Conservation (phyloP, 78 protist species). For the Planoprotostelium fungivorum region DNA sequence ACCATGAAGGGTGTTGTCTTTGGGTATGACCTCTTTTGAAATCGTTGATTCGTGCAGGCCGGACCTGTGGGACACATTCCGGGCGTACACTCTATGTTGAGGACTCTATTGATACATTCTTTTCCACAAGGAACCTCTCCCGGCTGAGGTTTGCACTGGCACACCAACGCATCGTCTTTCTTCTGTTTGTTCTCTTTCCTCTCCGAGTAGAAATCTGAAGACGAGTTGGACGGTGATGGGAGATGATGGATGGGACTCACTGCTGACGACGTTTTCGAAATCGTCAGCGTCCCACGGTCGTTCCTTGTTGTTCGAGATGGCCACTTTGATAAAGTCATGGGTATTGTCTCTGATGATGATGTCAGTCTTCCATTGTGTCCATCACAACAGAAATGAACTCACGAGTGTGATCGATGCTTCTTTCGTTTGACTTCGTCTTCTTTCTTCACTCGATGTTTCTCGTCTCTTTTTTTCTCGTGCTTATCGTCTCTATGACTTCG, state of each 20-base stretch:
- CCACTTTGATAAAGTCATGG: neutral
- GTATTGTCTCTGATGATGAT: neutral
- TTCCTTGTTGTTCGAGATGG: slow-evolving; percentile 1
- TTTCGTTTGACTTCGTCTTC: slow-evolving; percentile 4
- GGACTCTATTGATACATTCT: slow-evolving; percentile 46
- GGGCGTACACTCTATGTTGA: slow-evolving; percentile 36
- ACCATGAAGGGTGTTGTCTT: slow-evolving; percentile 27
- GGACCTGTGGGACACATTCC: slow-evolving; percentile 25
- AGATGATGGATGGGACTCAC: neutral
- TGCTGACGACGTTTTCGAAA: neutral
- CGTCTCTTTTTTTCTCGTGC: slow-evolving; percentile 10
- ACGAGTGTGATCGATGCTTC: neutral
- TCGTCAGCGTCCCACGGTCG: neutral
- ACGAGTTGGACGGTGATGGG: neutral
- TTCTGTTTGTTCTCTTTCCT: slow-evolving; percentile 22
- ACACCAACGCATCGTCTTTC: slow-evolving; percentile 20
- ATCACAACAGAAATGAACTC: neutral
- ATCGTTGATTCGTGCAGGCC: slow-evolving; percentile 45
- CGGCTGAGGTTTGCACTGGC: slow-evolving; percentile 9
- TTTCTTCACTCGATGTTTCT: neutral
- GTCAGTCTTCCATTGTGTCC: neutral
- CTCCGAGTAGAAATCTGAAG: slow-evolving; percentile 31
- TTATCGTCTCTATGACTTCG: neutral
- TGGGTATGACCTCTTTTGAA: slow-evolving; percentile 39
- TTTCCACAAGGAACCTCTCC: slow-evolving; percentile 17